These are phyloP conservation scores for Pouteria campechiana DNA, from an alignment of 179 eudicot genomes.

Conservation along the genomic window DNA sequence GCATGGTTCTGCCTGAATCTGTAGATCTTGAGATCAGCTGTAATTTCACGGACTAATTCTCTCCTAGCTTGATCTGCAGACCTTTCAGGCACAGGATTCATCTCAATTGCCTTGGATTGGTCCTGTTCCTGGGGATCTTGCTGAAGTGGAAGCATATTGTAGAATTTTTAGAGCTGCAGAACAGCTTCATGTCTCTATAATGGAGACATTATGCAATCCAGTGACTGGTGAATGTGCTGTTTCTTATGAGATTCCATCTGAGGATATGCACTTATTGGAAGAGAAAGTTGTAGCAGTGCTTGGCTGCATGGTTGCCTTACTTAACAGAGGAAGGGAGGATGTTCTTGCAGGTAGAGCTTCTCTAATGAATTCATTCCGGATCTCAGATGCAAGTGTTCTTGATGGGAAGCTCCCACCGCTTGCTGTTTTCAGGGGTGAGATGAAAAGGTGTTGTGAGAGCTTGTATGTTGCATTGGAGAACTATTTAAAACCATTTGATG, in stretches of 20 bases:
- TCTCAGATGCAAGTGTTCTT: conserved; percentile 29
- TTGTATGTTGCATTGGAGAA: conserved; percentile 85
- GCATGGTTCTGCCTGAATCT: too few species aligned
- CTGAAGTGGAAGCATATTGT: conserved; percentile 97
- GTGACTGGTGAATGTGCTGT: conserved; percentile 84
- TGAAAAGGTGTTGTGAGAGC: conserved; percentile 95
- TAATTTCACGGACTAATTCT: conserved; percentile 8
- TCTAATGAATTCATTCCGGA: conserved; percentile 31
- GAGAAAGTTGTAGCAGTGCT: conserved; percentile 86
- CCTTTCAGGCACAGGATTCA: conserved; percentile 40
- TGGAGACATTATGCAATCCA: conserved; percentile 84
- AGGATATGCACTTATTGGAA: conserved; percentile 54
- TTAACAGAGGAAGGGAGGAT: conserved; percentile 84
- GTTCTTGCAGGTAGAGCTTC: conserved; percentile 83
- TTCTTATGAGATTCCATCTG: conserved; percentile 58
- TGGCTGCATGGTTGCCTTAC: conserved; percentile 91
- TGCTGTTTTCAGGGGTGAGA: conserved; percentile 74
- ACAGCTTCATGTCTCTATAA: conserved; percentile 58
- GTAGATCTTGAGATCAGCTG: too few species aligned
- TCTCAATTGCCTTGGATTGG: conserved; percentile 71
- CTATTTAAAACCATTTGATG: conserved; percentile 52
- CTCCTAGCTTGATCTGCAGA: conserved; percentile 21
- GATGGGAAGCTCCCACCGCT: conserved; percentile 84
- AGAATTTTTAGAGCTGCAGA: conserved; percentile 93
- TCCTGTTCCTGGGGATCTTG: conserved; percentile 95